Conservation (phyloP, 331 rosid genomes). For the Arachis monticola region DNA sequence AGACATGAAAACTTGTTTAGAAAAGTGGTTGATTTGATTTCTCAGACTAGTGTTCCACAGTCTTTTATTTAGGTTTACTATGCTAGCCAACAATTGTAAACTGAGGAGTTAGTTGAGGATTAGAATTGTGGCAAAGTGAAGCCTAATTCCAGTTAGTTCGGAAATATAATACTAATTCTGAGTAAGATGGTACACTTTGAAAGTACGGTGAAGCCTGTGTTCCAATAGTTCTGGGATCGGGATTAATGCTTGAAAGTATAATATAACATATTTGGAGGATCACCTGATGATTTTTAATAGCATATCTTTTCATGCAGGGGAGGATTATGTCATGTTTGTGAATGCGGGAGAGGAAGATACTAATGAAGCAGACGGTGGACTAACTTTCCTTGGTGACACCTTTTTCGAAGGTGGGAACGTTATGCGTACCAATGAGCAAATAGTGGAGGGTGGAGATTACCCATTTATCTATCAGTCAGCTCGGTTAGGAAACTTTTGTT, state of each 20-base stretch:
- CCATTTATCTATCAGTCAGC: constrained; percentile 75
- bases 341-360: constrained; percentile 78
- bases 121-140: constrained; percentile 4
- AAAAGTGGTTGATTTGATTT: constrained; percentile 6
- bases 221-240: background rate
- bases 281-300: constrained; percentile 26
- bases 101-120: constrained; percentile 23
- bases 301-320: constrained; percentile 57
- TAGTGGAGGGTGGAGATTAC: constrained; percentile 68
- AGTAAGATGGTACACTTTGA: background rate
- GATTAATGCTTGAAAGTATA: background rate
- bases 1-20: constrained; percentile 16
- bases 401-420: constrained; percentile 68
- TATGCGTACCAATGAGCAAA: constrained; percentile 69
- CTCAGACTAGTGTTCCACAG: background rate
- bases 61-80: background rate
- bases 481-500: constrained; percentile 66
- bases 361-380: constrained; percentile 54
- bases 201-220: constrained; percentile 9
- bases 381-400: constrained; percentile 59
- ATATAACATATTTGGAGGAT: constrained; percentile 17
- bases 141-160: background rate
- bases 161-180: constrained; percentile 13
- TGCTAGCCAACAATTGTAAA: background rate
- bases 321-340: constrained; percentile 69